Conservation (phyloP, 169 alveolate species). For the Plasmodium coatneyi region DNA sequence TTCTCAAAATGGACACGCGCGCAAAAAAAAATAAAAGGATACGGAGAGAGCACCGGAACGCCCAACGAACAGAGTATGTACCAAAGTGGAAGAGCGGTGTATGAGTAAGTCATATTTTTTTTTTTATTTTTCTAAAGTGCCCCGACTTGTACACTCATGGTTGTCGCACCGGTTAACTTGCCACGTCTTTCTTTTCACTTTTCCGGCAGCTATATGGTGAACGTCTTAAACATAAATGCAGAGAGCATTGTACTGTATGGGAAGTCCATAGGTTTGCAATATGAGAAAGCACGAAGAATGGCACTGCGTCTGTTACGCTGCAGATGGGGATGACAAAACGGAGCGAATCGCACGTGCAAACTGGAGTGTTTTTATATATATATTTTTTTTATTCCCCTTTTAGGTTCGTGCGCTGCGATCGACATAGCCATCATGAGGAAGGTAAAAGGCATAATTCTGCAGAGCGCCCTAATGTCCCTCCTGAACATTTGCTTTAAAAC, state of each 20-base stretch:
- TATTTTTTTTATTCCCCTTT: conserved; percentile 5
- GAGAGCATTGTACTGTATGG: conserved; percentile 58
- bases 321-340: background rate
- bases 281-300: background rate
- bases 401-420: conserved; percentile 73
- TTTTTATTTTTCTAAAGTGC: conserved; percentile 7
- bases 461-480: conserved; percentile 69
- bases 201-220: conserved; percentile 58
- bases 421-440: conserved; percentile 45
- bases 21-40: conserved; percentile 55
- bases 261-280: conserved; percentile 65
- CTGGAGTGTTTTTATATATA: conserved; percentile 3
- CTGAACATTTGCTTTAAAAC: conserved; percentile 72
- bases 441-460: conserved; percentile 65
- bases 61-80: conserved; percentile 64
- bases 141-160: background rate
- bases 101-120: conserved; percentile 37
- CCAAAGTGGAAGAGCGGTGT: conserved; percentile 59
- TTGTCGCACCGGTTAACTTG: background rate
- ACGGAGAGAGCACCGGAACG: conserved; percentile 71
- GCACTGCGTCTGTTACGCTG: background rate
- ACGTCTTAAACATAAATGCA: conserved; percentile 44
- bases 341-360: conserved; percentile 5
- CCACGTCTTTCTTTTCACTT: background rate
- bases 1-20: background rate